Percentiles rank a stretch among this genome's conserved stretches.
phyloP scores from a whole-genome alignment of 2,329 filamentous ascomycete species.

The Exophiala lecanii-corni region DNA sequence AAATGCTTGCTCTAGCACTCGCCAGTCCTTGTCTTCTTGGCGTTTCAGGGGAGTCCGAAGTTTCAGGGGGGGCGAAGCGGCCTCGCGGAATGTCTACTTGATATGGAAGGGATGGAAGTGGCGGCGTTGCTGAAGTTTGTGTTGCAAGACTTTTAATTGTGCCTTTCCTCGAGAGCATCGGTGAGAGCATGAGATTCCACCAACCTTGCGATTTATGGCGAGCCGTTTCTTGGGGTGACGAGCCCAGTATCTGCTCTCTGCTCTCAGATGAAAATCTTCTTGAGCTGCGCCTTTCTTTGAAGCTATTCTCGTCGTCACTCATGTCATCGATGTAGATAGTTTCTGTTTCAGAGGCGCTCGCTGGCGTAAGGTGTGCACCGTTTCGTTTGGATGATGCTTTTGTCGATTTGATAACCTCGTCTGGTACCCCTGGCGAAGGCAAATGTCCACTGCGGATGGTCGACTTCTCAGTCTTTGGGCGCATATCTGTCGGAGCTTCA shows the following conservation, averaged over 20 bases:
- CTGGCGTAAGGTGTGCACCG: slow-evolving; percentile 5
- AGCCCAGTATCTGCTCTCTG: slow-evolving; percentile 29
- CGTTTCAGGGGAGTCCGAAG: slow-evolving; percentile 34
- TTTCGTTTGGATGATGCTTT: too few relatives aligned
- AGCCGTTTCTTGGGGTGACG: slow-evolving; percentile 21
- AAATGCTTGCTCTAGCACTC: slow-evolving; percentile 23
- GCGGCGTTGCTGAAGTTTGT: slow-evolving; percentile 7
- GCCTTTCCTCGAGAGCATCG: slow-evolving; percentile 37
- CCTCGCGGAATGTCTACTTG: slow-evolving; percentile 3
- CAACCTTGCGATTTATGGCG: slow-evolving; percentile 45
- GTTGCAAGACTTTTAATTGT: slow-evolving; percentile 25
- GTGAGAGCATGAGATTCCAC: slow-evolving; percentile 47
- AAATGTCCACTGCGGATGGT: too few relatives aligned
- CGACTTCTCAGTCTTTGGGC: too few relatives aligned
- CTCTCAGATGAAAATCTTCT: slow-evolving; percentile 29
- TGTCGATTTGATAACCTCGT: too few relatives aligned
- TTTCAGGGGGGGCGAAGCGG: slow-evolving; percentile 19
- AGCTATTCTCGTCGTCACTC: slow-evolving; percentile 6
- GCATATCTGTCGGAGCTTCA: too few relatives aligned
- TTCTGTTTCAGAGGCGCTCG: background rate
- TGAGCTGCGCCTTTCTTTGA: background rate
- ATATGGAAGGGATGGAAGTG: slow-evolving; percentile 12
- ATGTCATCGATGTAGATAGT: background rate
- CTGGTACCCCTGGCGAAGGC: too few relatives aligned
- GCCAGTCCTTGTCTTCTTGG: slow-evolving; percentile 26